These are phyloP conservation scores for Penium margaritaceum DNA, from an alignment of 139 green algal species.

Conservation along the genomic window DNA sequence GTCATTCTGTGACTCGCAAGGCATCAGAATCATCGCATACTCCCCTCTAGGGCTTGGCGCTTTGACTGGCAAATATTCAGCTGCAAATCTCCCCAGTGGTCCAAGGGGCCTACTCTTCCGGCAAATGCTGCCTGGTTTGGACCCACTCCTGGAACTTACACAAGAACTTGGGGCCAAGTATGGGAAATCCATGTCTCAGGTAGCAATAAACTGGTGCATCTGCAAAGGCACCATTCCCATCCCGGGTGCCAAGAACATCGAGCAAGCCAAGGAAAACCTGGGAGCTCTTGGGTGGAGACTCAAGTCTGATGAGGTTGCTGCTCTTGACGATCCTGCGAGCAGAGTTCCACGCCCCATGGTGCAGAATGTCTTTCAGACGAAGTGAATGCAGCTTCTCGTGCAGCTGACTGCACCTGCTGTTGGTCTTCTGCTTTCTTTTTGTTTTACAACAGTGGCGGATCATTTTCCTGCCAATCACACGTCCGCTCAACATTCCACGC, in stretches of 20 bases:
- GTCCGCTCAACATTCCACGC: no score
- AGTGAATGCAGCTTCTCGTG: no score
- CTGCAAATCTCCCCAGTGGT: constrained; percentile 53
- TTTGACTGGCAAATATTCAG: constrained; percentile 71
- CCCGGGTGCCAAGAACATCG: constrained; percentile 75
- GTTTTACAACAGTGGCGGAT: no score
- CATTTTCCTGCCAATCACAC: no score
- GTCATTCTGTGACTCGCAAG: constrained; percentile 68
- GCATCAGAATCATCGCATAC: constrained; percentile 83
- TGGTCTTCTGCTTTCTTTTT: no score
- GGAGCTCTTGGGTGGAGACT: constrained; percentile 33
- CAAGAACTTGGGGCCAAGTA: constrained; percentile 53
- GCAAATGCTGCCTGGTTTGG: constrained; percentile 67
- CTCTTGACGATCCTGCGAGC: constrained; percentile 17
- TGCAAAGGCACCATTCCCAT: constrained; percentile 85
- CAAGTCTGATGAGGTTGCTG: background rate
- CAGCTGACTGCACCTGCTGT: no score
- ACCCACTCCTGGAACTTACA: constrained; percentile 59
- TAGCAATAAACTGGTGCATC: constrained; percentile 93
- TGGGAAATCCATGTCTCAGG: constrained; percentile 65
- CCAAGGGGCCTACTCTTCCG: constrained; percentile 69
- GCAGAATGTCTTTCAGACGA: constrained; percentile 40
- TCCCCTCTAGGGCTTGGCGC: constrained; percentile 77
- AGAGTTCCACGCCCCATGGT: background rate
- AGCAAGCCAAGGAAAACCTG: constrained; percentile 49